Conservation (phyloP, 2,329 filamentous ascomycete genomes). For the Apiospora sp. region DNA sequence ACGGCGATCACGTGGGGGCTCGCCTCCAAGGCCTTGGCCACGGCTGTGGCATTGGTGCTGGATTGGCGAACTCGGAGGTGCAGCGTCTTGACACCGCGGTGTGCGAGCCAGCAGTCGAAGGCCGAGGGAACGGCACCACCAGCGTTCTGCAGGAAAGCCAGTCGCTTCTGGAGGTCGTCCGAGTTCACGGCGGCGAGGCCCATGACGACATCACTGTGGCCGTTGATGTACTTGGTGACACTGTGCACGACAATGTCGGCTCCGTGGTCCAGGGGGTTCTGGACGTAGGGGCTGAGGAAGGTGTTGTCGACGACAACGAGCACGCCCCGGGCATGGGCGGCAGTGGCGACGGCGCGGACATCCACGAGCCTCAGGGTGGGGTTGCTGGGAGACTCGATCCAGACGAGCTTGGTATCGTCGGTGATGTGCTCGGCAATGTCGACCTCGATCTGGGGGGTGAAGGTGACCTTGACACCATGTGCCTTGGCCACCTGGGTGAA, state of each 20-base stretch:
- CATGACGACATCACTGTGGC: constrained; percentile 97
- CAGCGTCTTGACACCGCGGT: constrained; percentile 95
- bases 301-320: constrained; percentile 99
- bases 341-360: constrained; percentile 82
- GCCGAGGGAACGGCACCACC: constrained; percentile 93
- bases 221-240: constrained; percentile 99
- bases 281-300: constrained; percentile 94
- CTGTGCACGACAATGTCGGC: constrained; percentile 97
- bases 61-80: constrained; percentile 91
- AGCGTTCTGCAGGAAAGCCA: constrained; percentile 95
- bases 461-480: constrained; percentile 93
- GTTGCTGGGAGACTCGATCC: constrained; percentile 97
- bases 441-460: constrained; percentile 89
- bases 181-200: constrained; percentile 96
- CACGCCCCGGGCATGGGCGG: constrained; percentile 88
- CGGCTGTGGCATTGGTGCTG: constrained; percentile 77
- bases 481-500: constrained; percentile 97
- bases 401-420: constrained; percentile 89
- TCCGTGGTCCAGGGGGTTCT: constrained; percentile 94
- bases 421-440: constrained; percentile 87
- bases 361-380: constrained; percentile 93
- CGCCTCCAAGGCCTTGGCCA: constrained; percentile 79
- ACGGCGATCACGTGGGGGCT: constrained; percentile 86
- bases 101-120: constrained; percentile 98
- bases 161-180: constrained; percentile 75